These are phyloP conservation scores for Pseudognaphalium luteoalbum DNA, from an alignment of 129 eudicot species.

Conservation along the genomic window DNA sequence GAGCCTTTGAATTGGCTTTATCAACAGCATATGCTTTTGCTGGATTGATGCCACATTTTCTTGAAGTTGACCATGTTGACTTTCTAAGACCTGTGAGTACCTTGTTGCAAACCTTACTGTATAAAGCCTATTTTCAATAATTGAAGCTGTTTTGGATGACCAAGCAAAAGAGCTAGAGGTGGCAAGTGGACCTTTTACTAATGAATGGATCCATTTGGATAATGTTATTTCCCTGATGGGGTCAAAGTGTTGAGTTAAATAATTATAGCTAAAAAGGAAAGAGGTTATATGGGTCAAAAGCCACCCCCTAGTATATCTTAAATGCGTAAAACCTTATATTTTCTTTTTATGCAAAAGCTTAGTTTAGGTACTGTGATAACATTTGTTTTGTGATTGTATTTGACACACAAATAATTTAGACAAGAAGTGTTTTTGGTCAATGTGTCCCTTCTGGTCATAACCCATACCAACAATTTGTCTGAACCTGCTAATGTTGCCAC, in stretches of 20 bases:
- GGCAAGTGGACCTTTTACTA: no score
- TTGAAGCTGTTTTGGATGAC: background rate
- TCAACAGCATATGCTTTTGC: slow-evolving; percentile 92
- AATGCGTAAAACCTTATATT: background rate
- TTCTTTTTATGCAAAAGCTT: no score
- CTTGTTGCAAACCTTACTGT: background rate
- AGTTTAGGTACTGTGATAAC: no score
- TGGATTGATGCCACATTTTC: slow-evolving; percentile 85
- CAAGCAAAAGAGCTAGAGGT: no score
- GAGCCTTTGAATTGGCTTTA: slow-evolving; percentile 94
- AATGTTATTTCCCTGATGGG: no score
- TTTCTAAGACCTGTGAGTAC: slow-evolving; percentile 80
- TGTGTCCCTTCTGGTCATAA: background rate
- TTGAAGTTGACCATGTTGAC: slow-evolving; percentile 92
- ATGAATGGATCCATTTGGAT: no score
- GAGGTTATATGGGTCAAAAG: no score
- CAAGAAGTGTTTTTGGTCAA: background rate
- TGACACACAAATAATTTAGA: background rate
- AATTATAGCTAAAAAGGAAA: no score
- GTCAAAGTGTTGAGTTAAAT: no score
- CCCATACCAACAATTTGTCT: background rate
- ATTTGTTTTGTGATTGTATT: background rate
- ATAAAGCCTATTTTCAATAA: background rate
- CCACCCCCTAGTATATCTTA: no score
- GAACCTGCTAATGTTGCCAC: background rate